Conservation (phyloP, 257 asterid species). For the Craterostigma plantagineum region DNA sequence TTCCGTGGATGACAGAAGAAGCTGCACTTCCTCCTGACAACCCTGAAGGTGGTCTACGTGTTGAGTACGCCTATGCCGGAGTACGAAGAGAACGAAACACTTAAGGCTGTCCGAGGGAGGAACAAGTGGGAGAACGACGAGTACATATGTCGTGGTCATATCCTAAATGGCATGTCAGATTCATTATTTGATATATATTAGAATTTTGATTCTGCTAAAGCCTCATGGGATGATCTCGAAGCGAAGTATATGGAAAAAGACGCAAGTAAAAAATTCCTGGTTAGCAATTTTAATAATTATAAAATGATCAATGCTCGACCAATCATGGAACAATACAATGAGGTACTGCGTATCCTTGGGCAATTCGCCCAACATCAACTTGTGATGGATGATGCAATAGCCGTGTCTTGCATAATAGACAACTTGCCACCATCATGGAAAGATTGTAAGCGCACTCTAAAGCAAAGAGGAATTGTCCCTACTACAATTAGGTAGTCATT, state of each 20-base stretch:
- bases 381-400: not conserved
- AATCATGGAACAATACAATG: not conserved
- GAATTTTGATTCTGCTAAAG: not conserved
- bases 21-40: no score
- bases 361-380: not conserved
- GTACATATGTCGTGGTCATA: constrained; percentile 1
- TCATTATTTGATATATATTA: not conserved
- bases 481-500: not conserved
- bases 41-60: no score
- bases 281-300: not conserved
- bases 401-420: no score
- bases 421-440: not conserved
- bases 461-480: not conserved
- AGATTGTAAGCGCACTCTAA: not conserved
- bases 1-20: no score
- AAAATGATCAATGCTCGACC: no score
- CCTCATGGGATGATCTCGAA: not conserved
- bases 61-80: not conserved
- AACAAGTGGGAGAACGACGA: constrained; percentile 1
- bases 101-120: not conserved
- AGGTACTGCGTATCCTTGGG: not conserved
- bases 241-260: not conserved
- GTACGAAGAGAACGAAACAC: not conserved
- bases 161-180: not conserved
- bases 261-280: not conserved